phyloP scores from a whole-genome alignment of 2,329 filamentous ascomycete species.

The Penicillium sp. region DNA sequence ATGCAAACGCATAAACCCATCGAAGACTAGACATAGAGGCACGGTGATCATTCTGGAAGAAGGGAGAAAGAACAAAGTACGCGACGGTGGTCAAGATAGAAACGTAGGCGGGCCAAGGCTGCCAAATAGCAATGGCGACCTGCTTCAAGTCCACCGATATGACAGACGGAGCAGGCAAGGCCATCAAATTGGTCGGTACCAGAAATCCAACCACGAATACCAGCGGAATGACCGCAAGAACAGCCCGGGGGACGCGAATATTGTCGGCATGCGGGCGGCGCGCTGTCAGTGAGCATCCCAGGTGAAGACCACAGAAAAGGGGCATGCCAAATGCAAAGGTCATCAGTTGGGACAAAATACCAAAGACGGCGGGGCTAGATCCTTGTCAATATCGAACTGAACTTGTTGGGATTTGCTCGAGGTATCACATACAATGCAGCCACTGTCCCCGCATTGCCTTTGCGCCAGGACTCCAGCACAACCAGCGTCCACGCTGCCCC shows the following conservation, averaged over 20 bases:
- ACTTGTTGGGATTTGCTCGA: slow-evolving; percentile 3
- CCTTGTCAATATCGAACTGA: slow-evolving; percentile 7
- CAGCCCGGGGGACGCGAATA: slow-evolving; percentile 29
- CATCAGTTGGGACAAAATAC: slow-evolving; percentile 40
- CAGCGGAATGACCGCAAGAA: slow-evolving; percentile 36
- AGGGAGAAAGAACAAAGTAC: slow-evolving; percentile 21
- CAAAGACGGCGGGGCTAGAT: slow-evolving; percentile 35
- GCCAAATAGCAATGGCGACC: slow-evolving; percentile 47
- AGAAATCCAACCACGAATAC: slow-evolving; percentile 43
- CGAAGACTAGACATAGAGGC: slow-evolving; percentile 32
- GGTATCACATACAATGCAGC: slow-evolving; percentile 39
- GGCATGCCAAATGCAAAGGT: slow-evolving; percentile 44
- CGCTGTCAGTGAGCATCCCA: slow-evolving; percentile 40
- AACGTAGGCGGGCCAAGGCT: slow-evolving; percentile 47
- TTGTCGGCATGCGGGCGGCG: slow-evolving; percentile 32
- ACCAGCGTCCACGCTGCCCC: slow-evolving; percentile 42
- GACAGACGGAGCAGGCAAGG: slow-evolving; percentile 38
- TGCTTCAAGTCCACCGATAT: slow-evolving; percentile 44
- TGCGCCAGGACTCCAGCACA: slow-evolving; percentile 42
- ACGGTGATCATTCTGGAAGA: slow-evolving; percentile 22
- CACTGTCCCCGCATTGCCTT: slow-evolving; percentile 40
- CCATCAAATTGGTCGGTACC: slow-evolving; percentile 42
- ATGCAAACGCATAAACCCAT: slow-evolving; percentile 40
- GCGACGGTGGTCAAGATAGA: slow-evolving; percentile 36
- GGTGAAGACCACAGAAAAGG: slow-evolving; percentile 41